phyloP scores from a whole-genome alignment of 192 early-diverging fungal species.

The Pilaira anomala region DNA sequence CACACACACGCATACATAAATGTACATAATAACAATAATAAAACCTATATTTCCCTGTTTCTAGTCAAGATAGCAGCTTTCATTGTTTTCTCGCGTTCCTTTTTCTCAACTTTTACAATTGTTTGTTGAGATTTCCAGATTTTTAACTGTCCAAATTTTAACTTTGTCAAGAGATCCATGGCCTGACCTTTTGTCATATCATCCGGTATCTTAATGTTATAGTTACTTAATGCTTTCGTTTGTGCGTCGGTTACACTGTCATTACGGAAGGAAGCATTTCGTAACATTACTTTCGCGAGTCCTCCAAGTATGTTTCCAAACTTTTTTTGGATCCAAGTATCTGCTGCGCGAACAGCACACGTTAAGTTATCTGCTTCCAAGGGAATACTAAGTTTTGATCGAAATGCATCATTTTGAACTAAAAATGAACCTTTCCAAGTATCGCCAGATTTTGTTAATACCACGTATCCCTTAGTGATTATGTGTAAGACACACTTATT shows the following conservation, averaged over 20 bases:
- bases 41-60: neutral
- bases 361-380: constrained; percentile 48
- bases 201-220: constrained; percentile 18
- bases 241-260: constrained; percentile 53
- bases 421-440: constrained; percentile 7
- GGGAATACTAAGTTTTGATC: constrained; percentile 20
- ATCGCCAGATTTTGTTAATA: constrained; percentile 30
- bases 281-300: constrained; percentile 15
- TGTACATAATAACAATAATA: neutral
- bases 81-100: neutral
- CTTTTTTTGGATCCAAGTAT: constrained; percentile 51
- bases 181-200: constrained; percentile 63
- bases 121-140: constrained; percentile 34
- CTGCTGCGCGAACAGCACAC: constrained; percentile 59
- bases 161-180: constrained; percentile 61
- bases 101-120: neutral
- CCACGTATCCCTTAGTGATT: constrained; percentile 25
- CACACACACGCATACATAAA: constrained; percentile 1
- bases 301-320: constrained; percentile 12
- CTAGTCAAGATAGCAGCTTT: neutral
- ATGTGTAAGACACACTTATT: constrained; percentile 36
- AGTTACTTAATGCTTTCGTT: constrained; percentile 39
- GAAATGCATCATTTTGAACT: neutral
- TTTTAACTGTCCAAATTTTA: constrained; percentile 51
- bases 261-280: constrained; percentile 54